Conservation (phyloP, 495 filamentous ascomycete genomes). For the Pyrenopolyporus hunteri region DNA sequence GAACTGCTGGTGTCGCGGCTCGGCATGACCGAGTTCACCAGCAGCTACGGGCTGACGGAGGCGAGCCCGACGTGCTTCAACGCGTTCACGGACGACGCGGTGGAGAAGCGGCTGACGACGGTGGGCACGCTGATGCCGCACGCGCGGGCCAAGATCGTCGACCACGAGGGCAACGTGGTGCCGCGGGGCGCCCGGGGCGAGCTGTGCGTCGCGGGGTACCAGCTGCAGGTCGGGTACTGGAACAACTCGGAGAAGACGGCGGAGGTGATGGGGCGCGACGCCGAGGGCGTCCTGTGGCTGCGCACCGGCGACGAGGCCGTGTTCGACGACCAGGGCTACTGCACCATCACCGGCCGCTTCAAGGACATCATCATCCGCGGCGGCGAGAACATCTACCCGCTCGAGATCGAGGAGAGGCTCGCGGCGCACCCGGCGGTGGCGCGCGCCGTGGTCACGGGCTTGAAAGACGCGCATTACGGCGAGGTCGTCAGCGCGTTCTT, state of each 20-base stretch:
- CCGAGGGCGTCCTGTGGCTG: conserved; percentile 65
- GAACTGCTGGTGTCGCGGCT: conserved; percentile 63
- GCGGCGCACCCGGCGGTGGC: conserved; percentile 60
- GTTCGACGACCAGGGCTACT: conserved; percentile 68
- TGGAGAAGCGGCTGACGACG: conserved; percentile 63
- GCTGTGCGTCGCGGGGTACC: conserved; percentile 71
- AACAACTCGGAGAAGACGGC: conserved; percentile 71
- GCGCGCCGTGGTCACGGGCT: conserved; percentile 65
- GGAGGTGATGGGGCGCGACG: conserved; percentile 65
- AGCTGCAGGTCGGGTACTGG: conserved; percentile 73
- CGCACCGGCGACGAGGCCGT: conserved; percentile 74
- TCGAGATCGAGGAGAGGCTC: conserved; percentile 75
- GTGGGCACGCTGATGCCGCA: conserved; percentile 73
- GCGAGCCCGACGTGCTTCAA: conserved; percentile 75
- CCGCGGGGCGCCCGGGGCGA: conserved; percentile 66
- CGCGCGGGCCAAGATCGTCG: conserved; percentile 70
- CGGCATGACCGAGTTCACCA: conserved; percentile 72
- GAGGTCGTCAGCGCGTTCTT: conserved; percentile 73
- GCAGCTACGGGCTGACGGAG: conserved; percentile 75
- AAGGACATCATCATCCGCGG: conserved; percentile 71
- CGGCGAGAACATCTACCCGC: conserved; percentile 70
- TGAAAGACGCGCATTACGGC: conserved; percentile 67
- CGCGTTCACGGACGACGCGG: conserved; percentile 67
- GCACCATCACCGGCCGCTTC: conserved; percentile 66
- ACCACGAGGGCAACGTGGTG: conserved; percentile 62